Evolutionary conservation across 768 basidiomycete genomes (phyloP).

Genomic region (Suillus occidentalis): DNA sequence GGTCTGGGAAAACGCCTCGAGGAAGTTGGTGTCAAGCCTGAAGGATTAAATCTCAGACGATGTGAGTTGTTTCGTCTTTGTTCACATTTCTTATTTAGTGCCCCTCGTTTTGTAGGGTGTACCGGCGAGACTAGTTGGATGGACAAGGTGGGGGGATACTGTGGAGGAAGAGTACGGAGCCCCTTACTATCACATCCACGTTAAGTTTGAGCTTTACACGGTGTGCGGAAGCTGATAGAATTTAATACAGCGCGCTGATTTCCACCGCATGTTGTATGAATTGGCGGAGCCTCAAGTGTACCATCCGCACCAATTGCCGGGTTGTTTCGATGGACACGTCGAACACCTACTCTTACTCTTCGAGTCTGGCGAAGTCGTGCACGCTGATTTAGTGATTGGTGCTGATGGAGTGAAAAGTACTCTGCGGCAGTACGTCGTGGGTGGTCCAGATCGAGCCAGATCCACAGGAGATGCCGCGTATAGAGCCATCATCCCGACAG

Average conservation of each 20-base stretch:
- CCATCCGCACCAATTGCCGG: slow-evolving; percentile 36
- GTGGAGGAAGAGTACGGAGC: slow-evolving; percentile 35
- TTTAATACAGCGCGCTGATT: slow-evolving; percentile 42
- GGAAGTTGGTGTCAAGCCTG: slow-evolving; percentile 38
- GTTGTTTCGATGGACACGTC: slow-evolving; percentile 37
- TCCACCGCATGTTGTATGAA: slow-evolving; percentile 39
- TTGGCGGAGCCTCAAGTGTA: slow-evolving; percentile 39
- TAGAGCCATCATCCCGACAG: slow-evolving; percentile 51
- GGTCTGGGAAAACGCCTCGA: slow-evolving; percentile 45
- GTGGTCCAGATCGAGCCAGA: slow-evolving; percentile 43
- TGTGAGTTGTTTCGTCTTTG: slow-evolving; percentile 30
- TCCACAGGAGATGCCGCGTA: slow-evolving; percentile 64
- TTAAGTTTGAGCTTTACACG: slow-evolving; percentile 12
- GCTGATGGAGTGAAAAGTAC: slow-evolving; percentile 56
- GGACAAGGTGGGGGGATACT: slow-evolving; percentile 35
- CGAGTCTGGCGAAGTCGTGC: slow-evolving; percentile 42
- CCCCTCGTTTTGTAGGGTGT: slow-evolving; percentile 21
- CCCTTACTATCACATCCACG: slow-evolving; percentile 37
- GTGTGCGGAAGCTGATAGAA: not conserved
- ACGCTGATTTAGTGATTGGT: slow-evolving; percentile 46
- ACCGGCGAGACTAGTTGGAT: slow-evolving; percentile 37
- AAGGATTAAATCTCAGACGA: slow-evolving; percentile 40
- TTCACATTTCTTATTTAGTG: not conserved
- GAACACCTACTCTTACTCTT: slow-evolving; percentile 39
- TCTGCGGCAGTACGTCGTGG: slow-evolving; percentile 49